Percentiles rank a stretch among this genome's conserved stretches.
Conservation (phyloP, 2,329 filamentous ascomycete genomes). For the Nannizziopsis arthrosporioides region DNA sequence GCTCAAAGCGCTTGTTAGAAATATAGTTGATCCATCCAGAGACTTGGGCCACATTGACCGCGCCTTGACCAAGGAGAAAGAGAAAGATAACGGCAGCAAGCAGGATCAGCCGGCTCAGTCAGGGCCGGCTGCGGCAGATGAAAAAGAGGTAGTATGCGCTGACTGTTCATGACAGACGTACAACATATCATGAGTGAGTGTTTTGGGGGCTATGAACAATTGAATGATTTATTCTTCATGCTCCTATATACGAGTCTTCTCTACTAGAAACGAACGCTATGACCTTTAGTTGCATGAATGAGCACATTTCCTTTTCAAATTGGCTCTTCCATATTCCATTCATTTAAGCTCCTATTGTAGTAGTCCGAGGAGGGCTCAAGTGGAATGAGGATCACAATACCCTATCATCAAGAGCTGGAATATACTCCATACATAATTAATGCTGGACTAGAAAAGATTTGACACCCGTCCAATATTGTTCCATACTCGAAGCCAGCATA, state of each 20-base stretch:
- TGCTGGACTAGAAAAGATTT: too few relatives aligned
- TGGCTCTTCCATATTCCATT: too few relatives aligned
- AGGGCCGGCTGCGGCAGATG: background rate
- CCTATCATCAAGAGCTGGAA: too few relatives aligned
- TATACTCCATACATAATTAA: too few relatives aligned
- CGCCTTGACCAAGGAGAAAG: slow-evolving; percentile 22
- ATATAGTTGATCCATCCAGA: slow-evolving; percentile 65
- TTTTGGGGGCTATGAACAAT: background rate
- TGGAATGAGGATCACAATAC: too few relatives aligned
- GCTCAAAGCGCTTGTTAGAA: slow-evolving; percentile 70
- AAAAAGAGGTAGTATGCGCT: background rate
- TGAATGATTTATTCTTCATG: too few relatives aligned
- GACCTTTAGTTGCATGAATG: too few relatives aligned
- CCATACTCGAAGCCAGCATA: too few relatives aligned
- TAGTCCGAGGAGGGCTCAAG: too few relatives aligned
- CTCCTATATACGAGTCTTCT: background rate
- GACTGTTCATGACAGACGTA: slow-evolving; percentile 1
- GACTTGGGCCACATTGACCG: slow-evolving; percentile 74
- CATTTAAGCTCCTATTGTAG: too few relatives aligned
- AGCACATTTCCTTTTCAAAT: too few relatives aligned
- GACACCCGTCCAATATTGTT: too few relatives aligned
- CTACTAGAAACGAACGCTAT: background rate
- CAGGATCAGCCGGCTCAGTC: background rate
- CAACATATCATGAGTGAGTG: background rate
- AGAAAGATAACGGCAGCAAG: background rate